phyloP scores from a whole-genome alignment of 768 basidiomycete genomes.

The Lactifluus echinatus region DNA sequence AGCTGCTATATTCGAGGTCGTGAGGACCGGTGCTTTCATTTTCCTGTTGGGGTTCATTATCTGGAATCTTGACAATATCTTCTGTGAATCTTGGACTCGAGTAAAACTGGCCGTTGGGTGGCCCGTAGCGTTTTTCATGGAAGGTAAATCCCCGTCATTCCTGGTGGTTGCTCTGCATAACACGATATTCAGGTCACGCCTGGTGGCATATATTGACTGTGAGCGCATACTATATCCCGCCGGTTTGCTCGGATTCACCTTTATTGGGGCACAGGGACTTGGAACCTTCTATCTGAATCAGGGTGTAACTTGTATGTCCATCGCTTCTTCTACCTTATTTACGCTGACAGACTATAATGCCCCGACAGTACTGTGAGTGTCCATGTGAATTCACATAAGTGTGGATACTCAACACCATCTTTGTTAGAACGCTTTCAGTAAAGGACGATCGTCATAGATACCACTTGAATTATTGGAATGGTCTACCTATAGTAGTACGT shows the following conservation, averaged over 20 bases:
- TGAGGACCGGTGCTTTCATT: constrained; percentile 43
- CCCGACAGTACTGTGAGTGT: constrained; percentile 24
- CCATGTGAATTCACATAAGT: background rate
- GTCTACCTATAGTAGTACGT: constrained; percentile 34
- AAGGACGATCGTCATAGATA: constrained; percentile 52
- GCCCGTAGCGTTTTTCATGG: constrained; percentile 58
- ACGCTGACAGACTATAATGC: background rate
- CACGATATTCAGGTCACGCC: constrained; percentile 42
- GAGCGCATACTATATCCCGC: constrained; percentile 19
- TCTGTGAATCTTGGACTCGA: constrained; percentile 48
- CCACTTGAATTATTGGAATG: constrained; percentile 32
- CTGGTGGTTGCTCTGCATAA: background rate
- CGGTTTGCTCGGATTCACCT: background rate
- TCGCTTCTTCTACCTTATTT: background rate
- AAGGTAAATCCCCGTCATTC: constrained; percentile 33
- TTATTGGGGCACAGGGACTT: constrained; percentile 20
- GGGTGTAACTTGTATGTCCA: constrained; percentile 28
- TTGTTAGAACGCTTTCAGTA: constrained; percentile 44
- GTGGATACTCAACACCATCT: background rate
- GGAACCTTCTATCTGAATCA: constrained; percentile 29
- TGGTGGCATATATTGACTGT: constrained; percentile 72
- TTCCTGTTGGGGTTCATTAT: constrained; percentile 61
- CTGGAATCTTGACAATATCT: constrained; percentile 79
- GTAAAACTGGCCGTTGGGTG: constrained; percentile 53
- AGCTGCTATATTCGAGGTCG: constrained; percentile 34